A percentile compares a stretch with the other conserved stretches of the same genome.
phyloP scores from a whole-genome alignment of 495 filamentous ascomycete species.

The Podospora didyma region DNA sequence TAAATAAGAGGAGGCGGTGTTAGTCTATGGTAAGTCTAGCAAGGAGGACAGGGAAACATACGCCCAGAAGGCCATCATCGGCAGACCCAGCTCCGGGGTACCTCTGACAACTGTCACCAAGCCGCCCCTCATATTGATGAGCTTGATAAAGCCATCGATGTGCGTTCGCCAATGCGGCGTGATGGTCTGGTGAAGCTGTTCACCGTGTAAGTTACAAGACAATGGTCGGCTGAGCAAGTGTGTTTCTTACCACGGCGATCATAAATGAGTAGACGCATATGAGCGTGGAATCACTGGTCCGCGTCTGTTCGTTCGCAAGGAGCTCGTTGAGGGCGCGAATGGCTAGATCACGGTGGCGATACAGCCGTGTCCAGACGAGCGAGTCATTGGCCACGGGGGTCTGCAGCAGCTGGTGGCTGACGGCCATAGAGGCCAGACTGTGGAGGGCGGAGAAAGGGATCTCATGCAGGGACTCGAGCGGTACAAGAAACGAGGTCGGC shows the following conservation, averaged over 20 bases:
- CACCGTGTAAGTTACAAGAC: too few species aligned
- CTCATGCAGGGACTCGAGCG: not conserved
- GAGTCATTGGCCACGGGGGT: not conserved
- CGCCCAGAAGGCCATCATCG: constrained; percentile 25
- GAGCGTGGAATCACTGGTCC: constrained; percentile 13
- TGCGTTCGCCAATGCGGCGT: constrained; percentile 31
- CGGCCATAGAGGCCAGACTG: constrained; percentile 11
- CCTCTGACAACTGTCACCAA: constrained; percentile 4
- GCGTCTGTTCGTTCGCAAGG: constrained; percentile 13
- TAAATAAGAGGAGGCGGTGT: constrained; percentile 2
- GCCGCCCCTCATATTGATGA: constrained; percentile 25
- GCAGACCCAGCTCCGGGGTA: constrained; percentile 9
- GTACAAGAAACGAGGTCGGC: constrained; percentile 6
- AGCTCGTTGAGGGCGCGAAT: constrained; percentile 21
- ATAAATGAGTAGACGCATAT: constrained; percentile 19
- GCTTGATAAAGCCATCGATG: constrained; percentile 25
- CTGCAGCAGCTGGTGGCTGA: constrained; percentile 15
- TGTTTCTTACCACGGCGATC: constrained; percentile 18
- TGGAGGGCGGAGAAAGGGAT: constrained; percentile 11
- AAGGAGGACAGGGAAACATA: constrained; percentile 18
- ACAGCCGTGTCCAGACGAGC: constrained; percentile 7
- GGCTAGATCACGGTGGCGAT: constrained; percentile 18
- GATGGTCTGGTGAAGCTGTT: constrained; percentile 30
- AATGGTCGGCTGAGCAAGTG: not conserved
- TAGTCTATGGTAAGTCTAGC: too few species aligned